phyloP scores from a whole-genome alignment of 2,329 filamentous ascomycete species.

The Ceratocystis harringtonii region DNA sequence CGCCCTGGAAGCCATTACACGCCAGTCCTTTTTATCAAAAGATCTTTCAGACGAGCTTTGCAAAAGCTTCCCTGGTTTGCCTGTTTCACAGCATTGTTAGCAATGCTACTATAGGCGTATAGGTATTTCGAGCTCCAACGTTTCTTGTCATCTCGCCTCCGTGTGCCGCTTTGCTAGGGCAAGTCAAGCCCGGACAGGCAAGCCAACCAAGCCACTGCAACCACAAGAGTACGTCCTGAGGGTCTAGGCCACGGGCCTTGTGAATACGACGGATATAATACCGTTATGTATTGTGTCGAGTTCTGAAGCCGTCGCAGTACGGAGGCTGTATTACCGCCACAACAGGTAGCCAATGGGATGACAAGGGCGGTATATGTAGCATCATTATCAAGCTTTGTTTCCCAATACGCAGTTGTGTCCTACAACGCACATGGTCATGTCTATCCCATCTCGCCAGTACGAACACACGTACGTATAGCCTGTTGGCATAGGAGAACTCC shows the following conservation, averaged over 20 bases:
- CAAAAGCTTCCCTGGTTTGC: neutral
- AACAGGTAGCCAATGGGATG: neutral
- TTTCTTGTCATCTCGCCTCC: neutral
- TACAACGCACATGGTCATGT: neutral
- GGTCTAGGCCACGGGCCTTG: neutral
- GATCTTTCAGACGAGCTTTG: too few relatives aligned
- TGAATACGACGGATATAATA: neutral
- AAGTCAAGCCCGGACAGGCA: neutral
- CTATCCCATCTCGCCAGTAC: neutral
- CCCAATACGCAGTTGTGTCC: neutral
- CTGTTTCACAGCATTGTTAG: neutral
- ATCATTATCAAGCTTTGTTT: too few relatives aligned
- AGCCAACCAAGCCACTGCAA: neutral
- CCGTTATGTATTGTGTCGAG: neutral
- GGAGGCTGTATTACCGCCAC: neutral
- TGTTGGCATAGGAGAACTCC: neutral
- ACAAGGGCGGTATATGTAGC: neutral
- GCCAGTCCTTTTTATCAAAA: too few relatives aligned
- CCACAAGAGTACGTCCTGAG: neutral
- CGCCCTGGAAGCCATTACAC: too few relatives aligned
- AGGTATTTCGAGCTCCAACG: neutral
- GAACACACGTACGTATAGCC: neutral
- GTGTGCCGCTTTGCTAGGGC: neutral
- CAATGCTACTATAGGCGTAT: constrained; percentile 1
- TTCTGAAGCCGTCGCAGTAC: neutral